Evolutionary conservation across 768 basidiomycete species (phyloP).

Genomic region (Psilocybe subaeruginosa): DNA sequence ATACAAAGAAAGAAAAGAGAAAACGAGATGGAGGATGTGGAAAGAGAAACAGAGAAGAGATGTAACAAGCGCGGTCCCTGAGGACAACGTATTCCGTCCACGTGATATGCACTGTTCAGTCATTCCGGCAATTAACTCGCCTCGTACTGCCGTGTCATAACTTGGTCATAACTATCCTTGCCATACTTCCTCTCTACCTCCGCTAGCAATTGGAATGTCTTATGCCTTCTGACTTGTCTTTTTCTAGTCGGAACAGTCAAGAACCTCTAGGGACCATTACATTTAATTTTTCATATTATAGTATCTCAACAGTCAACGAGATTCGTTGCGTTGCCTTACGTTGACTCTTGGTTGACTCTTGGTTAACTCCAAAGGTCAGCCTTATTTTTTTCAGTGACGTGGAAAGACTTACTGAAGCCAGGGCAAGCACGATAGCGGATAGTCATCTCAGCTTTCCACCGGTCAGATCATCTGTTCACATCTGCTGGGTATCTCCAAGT

Average conservation of each 20-base stretch:
- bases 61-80: background rate
- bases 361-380: too few relatives aligned
- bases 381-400: background rate
- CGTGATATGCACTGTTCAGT: conserved; percentile 5
- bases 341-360: background rate
- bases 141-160: background rate
- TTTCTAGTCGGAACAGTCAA: background rate
- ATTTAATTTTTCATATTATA: too few relatives aligned
- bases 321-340: background rate
- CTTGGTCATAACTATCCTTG: background rate
- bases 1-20: conserved; percentile 1
- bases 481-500: too few relatives aligned
- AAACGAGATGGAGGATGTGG: background rate
- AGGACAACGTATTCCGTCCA: conserved; percentile 2
- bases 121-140: conserved; percentile 3
- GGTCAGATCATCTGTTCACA: too few relatives aligned
- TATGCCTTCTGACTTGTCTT: background rate
- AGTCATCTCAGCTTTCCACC: too few relatives aligned
- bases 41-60: conserved; percentile 2
- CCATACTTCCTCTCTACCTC: conserved; percentile 14
- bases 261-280: too few relatives aligned
- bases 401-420: background rate
- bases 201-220: background rate
- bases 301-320: background rate
- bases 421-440: background rate